Evolutionary conservation across 192 early-diverging fungal genomes (phyloP).

Genomic region (Mortierella hygrophila): DNA sequence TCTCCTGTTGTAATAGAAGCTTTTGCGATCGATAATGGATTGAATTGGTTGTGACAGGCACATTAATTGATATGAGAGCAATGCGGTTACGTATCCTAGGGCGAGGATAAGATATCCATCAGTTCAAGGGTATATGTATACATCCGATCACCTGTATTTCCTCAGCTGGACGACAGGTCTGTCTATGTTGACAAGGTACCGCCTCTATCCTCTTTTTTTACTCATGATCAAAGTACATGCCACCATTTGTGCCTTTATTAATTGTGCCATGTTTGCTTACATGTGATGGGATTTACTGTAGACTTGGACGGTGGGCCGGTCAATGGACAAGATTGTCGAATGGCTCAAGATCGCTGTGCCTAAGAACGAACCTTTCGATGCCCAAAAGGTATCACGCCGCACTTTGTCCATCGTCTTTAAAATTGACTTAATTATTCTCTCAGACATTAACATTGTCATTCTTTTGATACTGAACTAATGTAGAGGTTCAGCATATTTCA

Average conservation of each 20-base stretch:
- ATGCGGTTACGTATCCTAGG: not conserved
- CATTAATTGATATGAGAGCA: not conserved
- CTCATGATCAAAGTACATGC: not conserved
- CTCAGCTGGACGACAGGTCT: conserved; percentile 26
- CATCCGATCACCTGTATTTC: conserved; percentile 34
- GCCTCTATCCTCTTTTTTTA: not conserved
- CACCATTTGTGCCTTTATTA: not conserved
- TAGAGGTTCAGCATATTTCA: conserved; percentile 51
- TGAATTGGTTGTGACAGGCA: not conserved
- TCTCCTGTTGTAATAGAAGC: not conserved
- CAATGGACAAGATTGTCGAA: conserved; percentile 43
- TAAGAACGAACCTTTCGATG: conserved; percentile 43
- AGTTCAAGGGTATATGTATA: conserved; percentile 34
- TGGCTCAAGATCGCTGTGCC: conserved; percentile 31
- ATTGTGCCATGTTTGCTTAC: not conserved
- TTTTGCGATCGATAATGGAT: not conserved
- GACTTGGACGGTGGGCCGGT: conserved; percentile 40
- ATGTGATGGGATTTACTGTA: not conserved
- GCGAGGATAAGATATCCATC: conserved; percentile 47
- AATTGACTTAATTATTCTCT: not conserved
- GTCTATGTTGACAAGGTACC: conserved; percentile 44
- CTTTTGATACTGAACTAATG: no score
- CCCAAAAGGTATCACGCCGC: conserved; percentile 19
- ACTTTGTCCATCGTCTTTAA: no score
- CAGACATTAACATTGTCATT: not conserved